Evolutionary conservation across 495 filamentous ascomycete species (phyloP).

Genomic region (Hypoxylon lienhwacheense): DNA sequence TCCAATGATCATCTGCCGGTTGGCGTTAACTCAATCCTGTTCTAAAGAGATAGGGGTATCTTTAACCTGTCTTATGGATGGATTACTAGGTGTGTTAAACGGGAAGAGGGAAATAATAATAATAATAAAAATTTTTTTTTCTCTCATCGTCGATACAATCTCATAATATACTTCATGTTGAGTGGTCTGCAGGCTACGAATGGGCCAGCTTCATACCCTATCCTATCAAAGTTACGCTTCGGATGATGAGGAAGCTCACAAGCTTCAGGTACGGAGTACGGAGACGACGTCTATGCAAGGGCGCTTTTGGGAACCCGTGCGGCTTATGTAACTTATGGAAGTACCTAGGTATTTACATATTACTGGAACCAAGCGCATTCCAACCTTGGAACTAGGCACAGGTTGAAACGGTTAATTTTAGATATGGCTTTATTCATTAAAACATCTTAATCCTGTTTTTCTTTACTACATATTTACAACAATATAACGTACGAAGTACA

Average conservation of each 20-base stretch:
- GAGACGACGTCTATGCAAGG: slow-evolving; percentile 36
- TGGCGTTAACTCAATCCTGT: slow-evolving; percentile 28
- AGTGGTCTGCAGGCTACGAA: not conserved
- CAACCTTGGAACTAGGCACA: no score
- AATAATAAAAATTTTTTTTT: no score
- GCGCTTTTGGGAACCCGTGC: not conserved
- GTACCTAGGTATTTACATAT: slow-evolving; percentile 8
- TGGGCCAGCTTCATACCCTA: not conserved
- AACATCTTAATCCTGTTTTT: slow-evolving; percentile 22
- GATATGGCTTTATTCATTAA: slow-evolving; percentile 27
- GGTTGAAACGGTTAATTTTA: slow-evolving; percentile 27
- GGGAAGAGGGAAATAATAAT: no score
- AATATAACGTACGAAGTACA: no score
- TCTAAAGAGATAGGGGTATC: slow-evolving; percentile 12
- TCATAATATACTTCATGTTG: slow-evolving; percentile 12
- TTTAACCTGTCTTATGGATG: no score
- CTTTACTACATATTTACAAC: no score
- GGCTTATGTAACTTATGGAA: not conserved
- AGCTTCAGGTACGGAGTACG: slow-evolving; percentile 16
- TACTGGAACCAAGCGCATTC: no score
- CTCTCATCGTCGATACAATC: no score
- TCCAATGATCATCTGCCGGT: slow-evolving; percentile 35
- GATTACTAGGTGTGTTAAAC: no score
- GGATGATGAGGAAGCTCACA: slow-evolving; percentile 5
- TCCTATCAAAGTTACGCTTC: slow-evolving; percentile 24